Percentiles rank a stretch among this genome's conserved stretches.
phyloP scores from a whole-genome alignment of 148 eudicot genomes.

The Silene latifolia region DNA sequence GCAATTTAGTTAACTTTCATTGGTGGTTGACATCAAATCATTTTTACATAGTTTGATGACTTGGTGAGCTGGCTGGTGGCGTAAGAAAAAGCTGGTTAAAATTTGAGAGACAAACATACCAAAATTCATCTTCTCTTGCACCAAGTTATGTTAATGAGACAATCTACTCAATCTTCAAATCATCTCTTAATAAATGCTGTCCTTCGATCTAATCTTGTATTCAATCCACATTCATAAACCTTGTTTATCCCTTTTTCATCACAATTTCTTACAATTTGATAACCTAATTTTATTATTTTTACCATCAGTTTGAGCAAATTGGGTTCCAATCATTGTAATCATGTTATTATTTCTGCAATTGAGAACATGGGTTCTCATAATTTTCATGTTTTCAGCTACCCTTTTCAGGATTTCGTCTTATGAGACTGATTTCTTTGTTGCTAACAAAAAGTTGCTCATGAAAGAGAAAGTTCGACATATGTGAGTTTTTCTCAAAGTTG shows the following conservation, averaged over 20 bases:
- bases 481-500: slow-evolving; percentile 36
- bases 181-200: neutral
- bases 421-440: slow-evolving; percentile 36
- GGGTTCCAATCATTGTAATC: slow-evolving; percentile 3
- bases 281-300: neutral
- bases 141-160: too few species aligned
- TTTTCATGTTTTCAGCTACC: slow-evolving; percentile 43
- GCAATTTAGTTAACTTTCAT: too few species aligned
- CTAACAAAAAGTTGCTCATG: slow-evolving; percentile 65
- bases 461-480: slow-evolving; percentile 76
- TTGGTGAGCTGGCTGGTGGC: too few species aligned
- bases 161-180: too few species aligned
- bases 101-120: too few species aligned
- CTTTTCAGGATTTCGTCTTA: slow-evolving; percentile 37
- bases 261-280: neutral
- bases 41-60: too few species aligned
- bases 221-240: neutral
- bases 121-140: too few species aligned
- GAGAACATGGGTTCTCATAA: slow-evolving; percentile 48
- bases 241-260: neutral
- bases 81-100: too few species aligned
- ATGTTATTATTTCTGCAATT: slow-evolving; percentile 37
- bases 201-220: neutral
- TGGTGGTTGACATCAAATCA: too few species aligned
- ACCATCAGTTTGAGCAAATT: neutral